These are phyloP conservation scores for Microthlaspi erraticum DNA, from an alignment of 345 rosid species.

Conservation along the genomic window DNA sequence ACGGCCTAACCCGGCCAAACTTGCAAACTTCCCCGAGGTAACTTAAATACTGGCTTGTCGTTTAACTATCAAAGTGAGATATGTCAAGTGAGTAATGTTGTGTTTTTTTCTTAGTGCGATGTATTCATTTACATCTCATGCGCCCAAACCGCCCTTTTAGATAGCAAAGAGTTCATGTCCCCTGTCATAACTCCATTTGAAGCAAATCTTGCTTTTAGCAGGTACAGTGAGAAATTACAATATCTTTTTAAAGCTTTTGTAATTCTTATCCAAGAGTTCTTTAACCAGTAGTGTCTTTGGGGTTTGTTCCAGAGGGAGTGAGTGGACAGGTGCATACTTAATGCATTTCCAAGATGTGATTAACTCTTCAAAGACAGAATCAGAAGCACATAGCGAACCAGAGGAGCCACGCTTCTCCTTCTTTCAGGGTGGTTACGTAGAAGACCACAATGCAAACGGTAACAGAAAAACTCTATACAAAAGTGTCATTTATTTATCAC, in stretches of 20 bases:
- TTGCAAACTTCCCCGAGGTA: slow-evolving; percentile 96
- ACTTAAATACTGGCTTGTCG: slow-evolving; percentile 13
- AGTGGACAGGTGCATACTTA: slow-evolving; percentile 89
- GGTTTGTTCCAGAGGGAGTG: slow-evolving; percentile 62
- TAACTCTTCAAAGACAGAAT: slow-evolving; percentile 45
- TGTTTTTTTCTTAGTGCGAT: slow-evolving; percentile 65
- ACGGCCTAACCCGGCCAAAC: slow-evolving; percentile 92
- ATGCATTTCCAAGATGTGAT: slow-evolving; percentile 81
- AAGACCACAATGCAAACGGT: slow-evolving; percentile 40
- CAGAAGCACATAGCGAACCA: slow-evolving; percentile 34
- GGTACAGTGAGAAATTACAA: slow-evolving; percentile 47
- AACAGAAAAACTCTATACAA: slow-evolving; percentile 12
- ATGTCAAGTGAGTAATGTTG: slow-evolving; percentile 11
- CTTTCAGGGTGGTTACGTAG: slow-evolving; percentile 79
- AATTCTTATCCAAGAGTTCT: slow-evolving; percentile 11
- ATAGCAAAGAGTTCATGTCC: slow-evolving; percentile 89
- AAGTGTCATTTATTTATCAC: background rate
- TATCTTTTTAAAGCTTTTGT: slow-evolving; percentile 1
- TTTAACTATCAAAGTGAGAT: background rate
- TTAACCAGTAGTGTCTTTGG: slow-evolving; percentile 2
- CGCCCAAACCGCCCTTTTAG: slow-evolving; percentile 89
- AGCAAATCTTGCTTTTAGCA: slow-evolving; percentile 86
- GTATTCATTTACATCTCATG: slow-evolving; percentile 85
- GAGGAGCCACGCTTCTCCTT: slow-evolving; percentile 93
- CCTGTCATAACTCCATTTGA: slow-evolving; percentile 95